Evolutionary conservation across 2,329 filamentous ascomycete species (phyloP).

Genomic region (Massarina eburnea): DNA sequence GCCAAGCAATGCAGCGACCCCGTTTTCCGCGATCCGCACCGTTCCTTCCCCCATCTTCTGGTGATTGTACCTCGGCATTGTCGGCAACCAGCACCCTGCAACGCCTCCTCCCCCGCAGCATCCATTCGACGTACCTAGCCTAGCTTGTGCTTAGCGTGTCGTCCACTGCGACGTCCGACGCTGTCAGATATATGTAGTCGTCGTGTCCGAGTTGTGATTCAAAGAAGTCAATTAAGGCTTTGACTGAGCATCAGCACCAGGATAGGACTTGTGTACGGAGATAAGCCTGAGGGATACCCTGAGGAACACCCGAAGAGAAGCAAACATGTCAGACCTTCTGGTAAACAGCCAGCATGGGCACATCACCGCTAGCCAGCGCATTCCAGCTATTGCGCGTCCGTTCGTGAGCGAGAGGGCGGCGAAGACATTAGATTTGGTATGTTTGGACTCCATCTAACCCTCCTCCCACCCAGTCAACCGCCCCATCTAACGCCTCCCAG

Average conservation of each 20-base stretch:
- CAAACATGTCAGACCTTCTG: slow-evolving; percentile 38
- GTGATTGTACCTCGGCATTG: too few relatives aligned
- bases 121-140: not conserved
- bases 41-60: too few relatives aligned
- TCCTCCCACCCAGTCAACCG: not conserved
- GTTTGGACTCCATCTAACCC: slow-evolving; percentile 11
- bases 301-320: too few relatives aligned
- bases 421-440: slow-evolving; percentile 75
- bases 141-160: not conserved
- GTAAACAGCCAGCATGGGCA: slow-evolving; percentile 40
- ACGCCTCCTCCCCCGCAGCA: too few relatives aligned
- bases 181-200: not conserved
- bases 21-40: too few relatives aligned
- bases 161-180: too few relatives aligned
- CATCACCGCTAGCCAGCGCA: slow-evolving; percentile 54
- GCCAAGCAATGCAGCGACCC: too few relatives aligned
- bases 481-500: slow-evolving; percentile 34
- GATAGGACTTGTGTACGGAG: too few relatives aligned
- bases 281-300: too few relatives aligned
- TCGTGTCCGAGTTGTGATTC: not conserved
- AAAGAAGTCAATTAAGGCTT: not conserved
- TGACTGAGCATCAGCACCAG: too few relatives aligned
- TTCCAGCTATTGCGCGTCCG: slow-evolving; percentile 60
- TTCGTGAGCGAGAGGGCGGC: slow-evolving; percentile 82
- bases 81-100: too few relatives aligned